Evolutionary conservation across 2,329 filamentous ascomycete species (phyloP).

Genomic region (Metarhizium brunneum): DNA sequence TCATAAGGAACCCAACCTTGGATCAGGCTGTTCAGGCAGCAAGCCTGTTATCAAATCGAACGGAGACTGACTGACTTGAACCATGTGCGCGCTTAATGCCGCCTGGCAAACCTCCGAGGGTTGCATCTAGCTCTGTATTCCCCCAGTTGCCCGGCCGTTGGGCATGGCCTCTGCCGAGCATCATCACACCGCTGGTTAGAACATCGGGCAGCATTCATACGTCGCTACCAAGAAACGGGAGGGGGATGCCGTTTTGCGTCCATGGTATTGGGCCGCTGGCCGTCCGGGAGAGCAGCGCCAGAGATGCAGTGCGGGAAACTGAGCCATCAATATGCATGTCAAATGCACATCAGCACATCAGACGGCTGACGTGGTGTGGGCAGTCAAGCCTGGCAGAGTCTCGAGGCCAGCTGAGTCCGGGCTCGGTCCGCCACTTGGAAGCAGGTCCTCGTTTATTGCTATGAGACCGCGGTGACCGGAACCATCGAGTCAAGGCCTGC

Average conservation of each 20-base stretch:
- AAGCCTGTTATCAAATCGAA: neutral
- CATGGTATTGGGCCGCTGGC: neutral
- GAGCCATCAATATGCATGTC: neutral
- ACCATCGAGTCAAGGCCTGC: neutral
- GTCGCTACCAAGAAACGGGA: neutral
- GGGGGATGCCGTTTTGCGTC: neutral
- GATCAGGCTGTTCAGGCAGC: neutral
- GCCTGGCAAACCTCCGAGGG: neutral
- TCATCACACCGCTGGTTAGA: neutral
- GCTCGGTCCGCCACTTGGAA: neutral
- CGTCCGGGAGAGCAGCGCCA: neutral
- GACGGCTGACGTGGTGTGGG: neutral
- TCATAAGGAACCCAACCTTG: neutral
- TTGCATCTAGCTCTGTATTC: neutral
- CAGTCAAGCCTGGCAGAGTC: neutral
- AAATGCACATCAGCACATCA: neutral
- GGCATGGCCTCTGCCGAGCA: neutral
- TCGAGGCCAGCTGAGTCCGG: no score
- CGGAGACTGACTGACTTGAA: neutral
- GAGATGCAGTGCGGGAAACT: neutral
- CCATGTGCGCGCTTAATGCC: no score
- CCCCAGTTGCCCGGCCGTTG: neutral
- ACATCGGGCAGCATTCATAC: neutral
- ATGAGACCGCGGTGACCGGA: neutral
- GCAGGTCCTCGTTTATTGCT: no score